These are phyloP conservation scores for Pythium rhizo-oryzae DNA, from an alignment of 352 stramenopile genomes.

Conservation along the genomic window DNA sequence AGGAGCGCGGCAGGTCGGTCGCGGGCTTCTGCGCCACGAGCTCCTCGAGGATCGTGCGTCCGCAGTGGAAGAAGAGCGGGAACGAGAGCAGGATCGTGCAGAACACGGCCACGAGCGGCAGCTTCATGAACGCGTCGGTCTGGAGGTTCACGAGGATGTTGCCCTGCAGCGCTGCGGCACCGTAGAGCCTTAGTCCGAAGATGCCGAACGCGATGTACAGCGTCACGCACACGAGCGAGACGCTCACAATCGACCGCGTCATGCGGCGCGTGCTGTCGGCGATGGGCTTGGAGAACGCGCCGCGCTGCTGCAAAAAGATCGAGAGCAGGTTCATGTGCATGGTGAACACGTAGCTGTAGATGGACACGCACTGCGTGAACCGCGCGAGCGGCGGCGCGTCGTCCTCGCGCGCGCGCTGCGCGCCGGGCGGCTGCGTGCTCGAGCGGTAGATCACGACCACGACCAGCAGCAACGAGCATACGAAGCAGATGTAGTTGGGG, in stretches of 20 bases:
- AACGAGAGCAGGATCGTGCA: conserved; percentile 74
- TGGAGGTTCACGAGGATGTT: conserved; percentile 86
- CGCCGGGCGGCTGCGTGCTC: conserved; percentile 30
- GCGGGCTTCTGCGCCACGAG: conserved; percentile 53
- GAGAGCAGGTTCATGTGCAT: conserved; percentile 83
- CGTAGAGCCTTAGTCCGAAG: conserved; percentile 57
- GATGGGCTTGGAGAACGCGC: conserved; percentile 56
- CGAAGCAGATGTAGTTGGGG: conserved; percentile 72
- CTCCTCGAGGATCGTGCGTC: conserved; percentile 36
- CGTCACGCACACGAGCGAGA: conserved; percentile 52
- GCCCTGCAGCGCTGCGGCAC: conserved; percentile 41
- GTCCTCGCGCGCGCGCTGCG: not conserved
- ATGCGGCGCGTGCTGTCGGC: conserved; percentile 49
- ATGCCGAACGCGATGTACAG: conserved; percentile 66
- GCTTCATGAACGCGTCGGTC: conserved; percentile 63
- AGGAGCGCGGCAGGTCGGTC: conserved; percentile 52
- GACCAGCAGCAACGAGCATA: conserved; percentile 66
- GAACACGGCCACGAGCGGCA: conserved; percentile 71
- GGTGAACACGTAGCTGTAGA: conserved; percentile 89
- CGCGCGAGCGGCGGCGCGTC: conserved; percentile 25
- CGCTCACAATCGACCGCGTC: conserved; percentile 49
- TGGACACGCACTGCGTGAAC: conserved; percentile 60
- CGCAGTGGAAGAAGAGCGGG: conserved; percentile 75
- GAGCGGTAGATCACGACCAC: conserved; percentile 57
- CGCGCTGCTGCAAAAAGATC: conserved; percentile 70